Evolutionary conservation across 306 rosid species (phyloP).

Genomic region (Delonix regia): DNA sequence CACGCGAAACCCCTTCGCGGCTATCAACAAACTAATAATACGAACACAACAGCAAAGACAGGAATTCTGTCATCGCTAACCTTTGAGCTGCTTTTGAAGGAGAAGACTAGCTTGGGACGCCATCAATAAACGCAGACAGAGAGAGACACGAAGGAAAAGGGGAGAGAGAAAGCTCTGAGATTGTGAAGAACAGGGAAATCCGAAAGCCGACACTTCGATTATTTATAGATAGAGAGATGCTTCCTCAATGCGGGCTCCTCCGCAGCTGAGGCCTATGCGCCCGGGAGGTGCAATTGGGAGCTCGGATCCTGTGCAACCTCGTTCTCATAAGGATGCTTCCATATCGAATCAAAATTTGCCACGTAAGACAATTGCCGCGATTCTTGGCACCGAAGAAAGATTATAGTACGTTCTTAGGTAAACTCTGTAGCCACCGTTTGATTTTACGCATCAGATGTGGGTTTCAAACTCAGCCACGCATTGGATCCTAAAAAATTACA

Average conservation of each 20-base stretch:
- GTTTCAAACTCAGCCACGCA: not conserved
- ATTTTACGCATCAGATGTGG: not conserved
- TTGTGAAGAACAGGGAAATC: slow-evolving; percentile 15
- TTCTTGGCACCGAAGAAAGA: not conserved
- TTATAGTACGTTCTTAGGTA: not conserved
- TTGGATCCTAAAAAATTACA: too few species aligned
- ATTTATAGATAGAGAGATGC: slow-evolving; percentile 38
- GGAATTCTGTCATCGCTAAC: slow-evolving; percentile 33
- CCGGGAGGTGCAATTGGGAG: not conserved
- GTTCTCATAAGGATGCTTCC: too few species aligned
- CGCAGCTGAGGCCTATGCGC: not conserved
- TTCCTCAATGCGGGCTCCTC: slow-evolving; percentile 33
- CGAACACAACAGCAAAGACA: not conserved
- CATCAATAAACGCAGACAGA: slow-evolving; percentile 44
- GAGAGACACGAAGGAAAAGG: not conserved
- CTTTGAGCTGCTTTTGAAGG: slow-evolving; percentile 95
- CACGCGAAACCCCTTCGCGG: slow-evolving; percentile 35
- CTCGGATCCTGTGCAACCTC: not conserved
- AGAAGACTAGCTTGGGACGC: slow-evolving; percentile 95
- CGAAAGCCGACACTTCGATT: slow-evolving; percentile 38
- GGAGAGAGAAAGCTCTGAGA: slow-evolving; percentile 25
- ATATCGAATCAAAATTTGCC: not conserved
- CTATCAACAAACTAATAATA: not conserved
- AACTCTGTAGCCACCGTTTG: not conserved
- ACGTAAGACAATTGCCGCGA: not conserved